A percentile compares a stretch with the other conserved stretches of the same genome.
phyloP scores from a whole-genome alignment of 352 stramenopile species.

The Phytophthora sp. region DNA sequence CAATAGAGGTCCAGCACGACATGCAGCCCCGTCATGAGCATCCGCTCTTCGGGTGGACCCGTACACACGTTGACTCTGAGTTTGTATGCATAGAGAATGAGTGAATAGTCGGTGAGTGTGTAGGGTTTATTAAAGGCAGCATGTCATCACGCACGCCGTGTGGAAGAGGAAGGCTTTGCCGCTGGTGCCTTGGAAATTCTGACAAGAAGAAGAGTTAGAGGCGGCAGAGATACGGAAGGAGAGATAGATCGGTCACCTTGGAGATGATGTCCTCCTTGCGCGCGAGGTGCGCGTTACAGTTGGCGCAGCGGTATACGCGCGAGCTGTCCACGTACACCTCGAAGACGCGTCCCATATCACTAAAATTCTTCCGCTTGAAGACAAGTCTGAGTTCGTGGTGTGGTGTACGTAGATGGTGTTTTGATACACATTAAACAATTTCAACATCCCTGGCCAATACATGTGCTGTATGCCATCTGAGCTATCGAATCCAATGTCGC shows the following conservation, averaged over 20 bases:
- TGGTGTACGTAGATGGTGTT: background rate
- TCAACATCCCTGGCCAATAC: no score
- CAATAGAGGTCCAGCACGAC: slow-evolving; percentile 95
- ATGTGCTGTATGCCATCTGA: no score
- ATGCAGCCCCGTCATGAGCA: slow-evolving; percentile 94
- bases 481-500: no score
- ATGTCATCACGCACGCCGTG: slow-evolving; percentile 54
- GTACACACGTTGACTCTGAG: slow-evolving; percentile 87
- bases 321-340: slow-evolving; percentile 92
- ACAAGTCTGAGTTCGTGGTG: background rate
- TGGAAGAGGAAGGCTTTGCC: slow-evolving; percentile 95
- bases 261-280: slow-evolving; percentile 95
- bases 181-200: slow-evolving; percentile 83
- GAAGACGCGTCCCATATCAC: slow-evolving; percentile 77
- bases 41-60: slow-evolving; percentile 89
- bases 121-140: background rate
- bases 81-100: slow-evolving; percentile 1
- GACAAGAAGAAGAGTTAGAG: background rate
- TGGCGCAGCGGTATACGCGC: slow-evolving; percentile 90
- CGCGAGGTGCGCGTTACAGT: slow-evolving; percentile 92
- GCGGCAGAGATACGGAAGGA: background rate
- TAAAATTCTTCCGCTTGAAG: slow-evolving; percentile 14
- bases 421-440: background rate
- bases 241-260: slow-evolving; percentile 80
- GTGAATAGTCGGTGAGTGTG: background rate